These are phyloP conservation scores for Emericellopsis cladophorae DNA, from an alignment of 2,329 filamentous ascomycete genomes.

Conservation along the genomic window DNA sequence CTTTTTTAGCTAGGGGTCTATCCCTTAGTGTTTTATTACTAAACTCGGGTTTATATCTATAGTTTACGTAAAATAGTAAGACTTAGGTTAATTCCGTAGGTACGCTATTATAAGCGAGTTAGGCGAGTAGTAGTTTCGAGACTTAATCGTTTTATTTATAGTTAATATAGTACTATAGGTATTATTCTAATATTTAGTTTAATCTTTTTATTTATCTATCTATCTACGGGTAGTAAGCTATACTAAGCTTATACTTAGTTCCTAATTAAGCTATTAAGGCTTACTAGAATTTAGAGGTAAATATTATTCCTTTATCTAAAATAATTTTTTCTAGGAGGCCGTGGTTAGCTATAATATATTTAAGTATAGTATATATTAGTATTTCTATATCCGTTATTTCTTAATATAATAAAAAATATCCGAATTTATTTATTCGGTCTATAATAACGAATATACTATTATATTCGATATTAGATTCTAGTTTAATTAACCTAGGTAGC, in stretches of 20 bases:
- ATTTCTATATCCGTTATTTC: background rate
- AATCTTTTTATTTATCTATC: constrained; percentile 2
- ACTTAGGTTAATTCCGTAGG: constrained; percentile 4
- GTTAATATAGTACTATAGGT: too few relatives aligned
- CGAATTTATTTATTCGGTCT: constrained; percentile 2
- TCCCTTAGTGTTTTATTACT: too few relatives aligned
- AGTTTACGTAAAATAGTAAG: too few relatives aligned
- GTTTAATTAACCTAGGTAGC: constrained; percentile 3
- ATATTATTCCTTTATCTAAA: constrained; percentile 1
- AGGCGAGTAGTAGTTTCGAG: too few relatives aligned
- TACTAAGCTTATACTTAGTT: constrained; percentile 3
- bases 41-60: too few relatives aligned
- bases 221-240: constrained; percentile 1
- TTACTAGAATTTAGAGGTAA: constrained; percentile 3
- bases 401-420: constrained; percentile 2
- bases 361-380: background rate
- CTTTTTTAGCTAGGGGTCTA: too few relatives aligned
- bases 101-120: background rate
- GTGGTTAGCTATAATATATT: constrained; percentile 1
- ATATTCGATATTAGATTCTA: too few relatives aligned
- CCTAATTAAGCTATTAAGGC: constrained; percentile 1
- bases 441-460: constrained; percentile 2
- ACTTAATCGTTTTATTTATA: too few relatives aligned
- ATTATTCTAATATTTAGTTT: too few relatives aligned
- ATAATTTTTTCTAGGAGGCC: constrained; percentile 3